Evolutionary conservation across 805 yeast genomes (phyloP), one percentile per base, ranked within the genome.

Genomic region (Hanseniaspora valbyensis): DNA sequence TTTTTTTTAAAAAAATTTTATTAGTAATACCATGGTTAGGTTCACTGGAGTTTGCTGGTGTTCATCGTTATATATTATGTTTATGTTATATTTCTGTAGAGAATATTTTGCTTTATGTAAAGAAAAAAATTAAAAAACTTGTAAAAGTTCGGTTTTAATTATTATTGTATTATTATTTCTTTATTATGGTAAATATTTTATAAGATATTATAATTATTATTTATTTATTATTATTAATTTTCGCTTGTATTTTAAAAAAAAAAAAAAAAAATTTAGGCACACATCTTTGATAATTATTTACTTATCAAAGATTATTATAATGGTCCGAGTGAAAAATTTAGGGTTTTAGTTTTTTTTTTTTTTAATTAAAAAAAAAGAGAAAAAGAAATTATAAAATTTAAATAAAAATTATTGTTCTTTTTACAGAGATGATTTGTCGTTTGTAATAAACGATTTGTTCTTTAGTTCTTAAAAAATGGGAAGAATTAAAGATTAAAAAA

Each of bases 31-130:
- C 41, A 22, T 37, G 41, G 41, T 37, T 21, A 25, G 48, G 36
- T 44, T 44, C 48, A 44, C 48, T 44, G 48, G 48, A 44, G 48
- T 44, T 44, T 44, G 28, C 16, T 21, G 16, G 25, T 36, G 32
- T 33, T 22, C 48, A 34, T 44, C 48, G 34, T 44, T 34, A 14
- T 44, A 33, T 34, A 19, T 28, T 21, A 24, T 44, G 19, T 36
- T 12, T 36, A 19, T 39, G 25, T n/a, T 39, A n/a, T 37, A 37
- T 37, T 21, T 13, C 7, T 21, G 6, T 22, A 12, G 22, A 13
- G 16, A 25, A 39, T 39, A 39, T 39, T 39, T 16, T 25, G 29
- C 14, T 26, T 25, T 25, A 9, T 9, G 6, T 39, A 21, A 37
- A 37, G 28, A 37, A 22, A 37, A 18, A 7, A 8, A 5, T 32